A percentile compares a stretch with the other conserved stretches of the same genome.
Evolutionary conservation across 2,329 filamentous ascomycete genomes (phyloP).

Genomic region (Paraphaeosphaeria minitans): DNA sequence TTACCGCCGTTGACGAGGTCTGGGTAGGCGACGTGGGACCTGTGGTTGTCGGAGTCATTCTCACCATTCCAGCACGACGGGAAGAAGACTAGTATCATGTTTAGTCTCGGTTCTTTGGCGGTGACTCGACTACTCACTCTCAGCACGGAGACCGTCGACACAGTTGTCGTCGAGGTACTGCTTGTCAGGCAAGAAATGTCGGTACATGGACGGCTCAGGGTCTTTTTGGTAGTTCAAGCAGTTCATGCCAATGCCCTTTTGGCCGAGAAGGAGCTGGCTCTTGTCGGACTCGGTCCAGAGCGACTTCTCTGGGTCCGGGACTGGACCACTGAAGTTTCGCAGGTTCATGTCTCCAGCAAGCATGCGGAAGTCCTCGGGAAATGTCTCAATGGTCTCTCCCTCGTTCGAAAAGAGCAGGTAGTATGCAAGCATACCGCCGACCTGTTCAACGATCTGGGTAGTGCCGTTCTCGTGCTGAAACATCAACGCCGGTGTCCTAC

Average conservation of each 20-base stretch:
- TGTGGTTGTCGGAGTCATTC: conserved; percentile 62
- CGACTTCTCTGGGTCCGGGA: conserved; percentile 72
- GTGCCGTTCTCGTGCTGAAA: conserved; percentile 67
- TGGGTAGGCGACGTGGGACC: conserved; percentile 70
- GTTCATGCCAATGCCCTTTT: conserved; percentile 92
- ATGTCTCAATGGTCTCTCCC: conserved; percentile 70
- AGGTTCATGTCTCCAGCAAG: conserved; percentile 67
- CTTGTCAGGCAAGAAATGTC: conserved; percentile 83
- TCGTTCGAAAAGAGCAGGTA: conserved; percentile 69
- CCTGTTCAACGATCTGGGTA: conserved; percentile 68
- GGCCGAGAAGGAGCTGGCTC: conserved; percentile 71
- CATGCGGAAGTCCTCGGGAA: conserved; percentile 74
- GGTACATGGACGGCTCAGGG: conserved; percentile 76
- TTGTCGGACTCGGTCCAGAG: conserved; percentile 67
- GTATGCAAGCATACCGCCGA: conserved; percentile 64
- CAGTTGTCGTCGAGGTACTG: conserved; percentile 80
- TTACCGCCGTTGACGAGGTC: conserved; percentile 57
- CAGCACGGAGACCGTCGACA: conserved; percentile 73
- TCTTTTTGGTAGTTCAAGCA: conserved; percentile 77
- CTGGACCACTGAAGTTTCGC: conserved; percentile 60
- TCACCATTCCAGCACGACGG: conserved; percentile 76
- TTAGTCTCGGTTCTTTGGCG: background rate
- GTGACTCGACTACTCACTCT: conserved; percentile 42
- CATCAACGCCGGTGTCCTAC: conserved; percentile 67
- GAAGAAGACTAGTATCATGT: conserved; percentile 56